A percentile compares a stretch with the other conserved stretches of the same genome.
Conservation (phyloP, 116 monocot genomes). For the Papilionanthe hybrid region DNA sequence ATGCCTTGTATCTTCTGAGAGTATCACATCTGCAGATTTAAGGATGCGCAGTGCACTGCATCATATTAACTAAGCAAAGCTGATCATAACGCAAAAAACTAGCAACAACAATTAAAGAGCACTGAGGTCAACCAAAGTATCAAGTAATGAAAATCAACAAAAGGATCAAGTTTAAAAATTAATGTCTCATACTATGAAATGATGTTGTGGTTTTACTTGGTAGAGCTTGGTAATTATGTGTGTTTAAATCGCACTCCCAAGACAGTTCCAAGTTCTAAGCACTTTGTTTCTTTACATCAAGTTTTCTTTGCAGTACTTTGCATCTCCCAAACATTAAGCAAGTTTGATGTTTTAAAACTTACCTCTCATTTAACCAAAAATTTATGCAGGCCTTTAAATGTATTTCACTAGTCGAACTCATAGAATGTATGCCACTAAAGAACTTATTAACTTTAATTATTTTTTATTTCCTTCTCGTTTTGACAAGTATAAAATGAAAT, state of each 20-base stretch:
- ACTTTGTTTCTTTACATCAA: neutral
- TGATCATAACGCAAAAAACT: conserved; percentile 12
- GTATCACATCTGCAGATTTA: conserved; percentile 87
- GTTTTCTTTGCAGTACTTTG: neutral
- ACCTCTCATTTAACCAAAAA: too few relatives aligned
- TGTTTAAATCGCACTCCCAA: neutral
- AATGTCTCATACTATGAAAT: neutral
- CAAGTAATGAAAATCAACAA: neutral
- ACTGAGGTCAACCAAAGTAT: neutral
- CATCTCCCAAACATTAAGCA: neutral
- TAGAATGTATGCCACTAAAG: too few relatives aligned
- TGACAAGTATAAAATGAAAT: too few relatives aligned
- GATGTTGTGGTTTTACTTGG: neutral
- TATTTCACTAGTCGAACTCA: too few relatives aligned
- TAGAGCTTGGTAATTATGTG: neutral
- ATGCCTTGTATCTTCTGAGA: conserved; percentile 95
- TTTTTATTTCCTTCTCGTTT: too few relatives aligned
- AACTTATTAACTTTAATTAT: too few relatives aligned
- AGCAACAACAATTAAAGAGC: neutral
- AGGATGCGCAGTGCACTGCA: conserved; percentile 87
- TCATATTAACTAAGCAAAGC: neutral
- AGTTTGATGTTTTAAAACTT: too few relatives aligned
- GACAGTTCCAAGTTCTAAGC: neutral
- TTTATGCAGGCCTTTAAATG: too few relatives aligned
- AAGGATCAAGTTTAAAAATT: neutral